phyloP scores from a whole-genome alignment of 2,329 filamentous ascomycete species.

The Cladorrhinum sp. region DNA sequence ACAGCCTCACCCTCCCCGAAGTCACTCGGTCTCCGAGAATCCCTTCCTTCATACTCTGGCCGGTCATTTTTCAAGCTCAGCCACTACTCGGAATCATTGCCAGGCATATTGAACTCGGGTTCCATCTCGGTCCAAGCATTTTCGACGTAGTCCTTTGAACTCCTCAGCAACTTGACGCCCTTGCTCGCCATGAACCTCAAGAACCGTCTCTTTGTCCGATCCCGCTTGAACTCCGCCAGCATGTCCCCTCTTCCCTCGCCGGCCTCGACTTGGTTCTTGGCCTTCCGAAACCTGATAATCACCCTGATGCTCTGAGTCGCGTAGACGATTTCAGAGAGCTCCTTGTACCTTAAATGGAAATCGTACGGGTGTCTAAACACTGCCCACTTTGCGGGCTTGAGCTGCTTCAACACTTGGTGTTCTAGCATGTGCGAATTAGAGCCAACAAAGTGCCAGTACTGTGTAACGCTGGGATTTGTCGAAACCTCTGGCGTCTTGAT shows the following conservation, averaged over 20 bases:
- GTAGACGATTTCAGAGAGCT: constrained; percentile 47
- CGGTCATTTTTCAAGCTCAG: not conserved
- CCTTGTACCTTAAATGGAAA: constrained; percentile 47
- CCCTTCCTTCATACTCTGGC: not conserved
- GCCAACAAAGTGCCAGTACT: constrained; percentile 55
- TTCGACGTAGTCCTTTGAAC: constrained; percentile 22
- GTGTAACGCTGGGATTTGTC: constrained; percentile 47
- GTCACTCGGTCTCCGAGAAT: no score
- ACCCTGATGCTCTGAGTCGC: constrained; percentile 43
- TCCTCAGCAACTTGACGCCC: constrained; percentile 41
- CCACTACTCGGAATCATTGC: constrained; percentile 1
- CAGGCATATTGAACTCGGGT: constrained; percentile 1
- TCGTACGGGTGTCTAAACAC: constrained; percentile 49
- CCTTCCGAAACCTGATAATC: constrained; percentile 38
- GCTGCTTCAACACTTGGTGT: constrained; percentile 52
- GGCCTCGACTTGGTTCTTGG: constrained; percentile 32
- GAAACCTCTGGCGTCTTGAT: constrained; percentile 49
- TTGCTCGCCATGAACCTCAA: constrained; percentile 45
- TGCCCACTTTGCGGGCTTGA: constrained; percentile 44
- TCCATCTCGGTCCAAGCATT: not conserved
- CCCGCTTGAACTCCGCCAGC: constrained; percentile 51
- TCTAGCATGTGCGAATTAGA: constrained; percentile 42
- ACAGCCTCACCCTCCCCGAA: no score
- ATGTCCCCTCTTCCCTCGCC: constrained; percentile 40
- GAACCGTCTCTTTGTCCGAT: constrained; percentile 52